These are phyloP conservation scores for Aethionema arabicum DNA, from an alignment of 345 rosid genomes.

Conservation along the genomic window DNA sequence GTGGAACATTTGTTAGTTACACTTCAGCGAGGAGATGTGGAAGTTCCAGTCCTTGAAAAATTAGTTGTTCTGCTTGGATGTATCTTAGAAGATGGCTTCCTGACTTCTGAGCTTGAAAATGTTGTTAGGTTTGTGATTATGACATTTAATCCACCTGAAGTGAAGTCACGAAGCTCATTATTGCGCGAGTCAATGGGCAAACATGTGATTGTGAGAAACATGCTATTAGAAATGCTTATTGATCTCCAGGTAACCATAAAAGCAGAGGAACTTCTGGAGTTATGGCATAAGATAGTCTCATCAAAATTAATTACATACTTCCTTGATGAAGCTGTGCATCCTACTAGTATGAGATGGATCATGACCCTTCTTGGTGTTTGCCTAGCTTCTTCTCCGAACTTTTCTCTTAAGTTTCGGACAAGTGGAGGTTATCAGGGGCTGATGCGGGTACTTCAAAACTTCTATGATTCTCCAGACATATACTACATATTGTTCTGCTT, in stretches of 20 bases:
- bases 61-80: slow-evolving; percentile 95
- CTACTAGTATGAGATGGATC: slow-evolving; percentile 99
- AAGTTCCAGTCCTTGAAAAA: slow-evolving; percentile 94
- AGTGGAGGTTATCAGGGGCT: slow-evolving; percentile 96
- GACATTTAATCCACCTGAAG: slow-evolving; percentile 97
- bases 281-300: slow-evolving; percentile 98
- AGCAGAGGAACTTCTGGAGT: slow-evolving; percentile 92
- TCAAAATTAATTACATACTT: slow-evolving; percentile 95
- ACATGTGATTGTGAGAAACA: slow-evolving; percentile 96
- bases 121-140: slow-evolving; percentile 94
- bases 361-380: slow-evolving; percentile 98
- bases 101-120: slow-evolving; percentile 90
- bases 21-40: slow-evolving; percentile 98
- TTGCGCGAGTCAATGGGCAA: slow-evolving; percentile 92
- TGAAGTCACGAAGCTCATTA: slow-evolving; percentile 65
- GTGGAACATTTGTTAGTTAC: slow-evolving; percentile 96
- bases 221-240: slow-evolving; percentile 98
- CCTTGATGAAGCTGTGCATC: slow-evolving; percentile 99
- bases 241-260: slow-evolving; percentile 98
- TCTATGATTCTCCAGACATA: slow-evolving; percentile 97
- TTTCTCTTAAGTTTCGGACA: slow-evolving; percentile 86
- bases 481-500: slow-evolving; percentile 94
- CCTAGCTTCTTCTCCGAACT: slow-evolving; percentile 91
- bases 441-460: slow-evolving; percentile 84
- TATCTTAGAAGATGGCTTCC: slow-evolving; percentile 97